Conservation (phyloP, 2,329 filamentous ascomycete genomes). For the Pyricularia pennisetigena region DNA sequence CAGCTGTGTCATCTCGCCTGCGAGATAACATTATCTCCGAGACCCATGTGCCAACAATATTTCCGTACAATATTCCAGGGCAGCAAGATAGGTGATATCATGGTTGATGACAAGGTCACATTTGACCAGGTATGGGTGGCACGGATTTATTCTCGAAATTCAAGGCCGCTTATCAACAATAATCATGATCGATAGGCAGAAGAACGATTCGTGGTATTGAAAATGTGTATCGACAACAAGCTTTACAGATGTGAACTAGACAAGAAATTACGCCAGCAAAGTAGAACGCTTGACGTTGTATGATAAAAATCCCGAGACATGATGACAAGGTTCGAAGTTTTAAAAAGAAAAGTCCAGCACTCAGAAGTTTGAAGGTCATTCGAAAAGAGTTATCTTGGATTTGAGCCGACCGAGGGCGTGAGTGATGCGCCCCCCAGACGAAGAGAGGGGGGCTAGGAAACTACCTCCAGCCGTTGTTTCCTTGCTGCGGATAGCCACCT, state of each 20-base stretch:
- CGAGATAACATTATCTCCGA: not conserved
- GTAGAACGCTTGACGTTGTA: not conserved
- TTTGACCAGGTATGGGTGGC: not conserved
- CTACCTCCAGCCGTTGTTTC: conserved; percentile 6
- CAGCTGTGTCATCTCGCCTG: not conserved
- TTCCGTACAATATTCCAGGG: not conserved
- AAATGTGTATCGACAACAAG: not conserved
- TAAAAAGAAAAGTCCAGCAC: not conserved
- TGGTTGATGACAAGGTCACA: not conserved
- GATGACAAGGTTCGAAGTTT: not conserved
- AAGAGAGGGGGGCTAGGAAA: not conserved
- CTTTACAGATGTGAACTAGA: not conserved
- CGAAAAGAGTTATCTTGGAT: not conserved
- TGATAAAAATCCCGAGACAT: not conserved
- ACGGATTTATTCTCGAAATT: not conserved
- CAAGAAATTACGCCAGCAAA: not conserved
- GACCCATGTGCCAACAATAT: not conserved
- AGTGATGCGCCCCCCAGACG: not conserved
- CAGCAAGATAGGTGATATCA: not conserved
- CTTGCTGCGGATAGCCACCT: not conserved
- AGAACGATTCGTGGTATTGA: not conserved
- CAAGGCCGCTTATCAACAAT: no score
- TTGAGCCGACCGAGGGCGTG: not conserved
- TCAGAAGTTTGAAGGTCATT: not conserved
- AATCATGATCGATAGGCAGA: not conserved